These are phyloP conservation scores for Xenosphaeropsis pyriputrescens DNA, from an alignment of 2,329 filamentous ascomycete species.

Conservation along the genomic window DNA sequence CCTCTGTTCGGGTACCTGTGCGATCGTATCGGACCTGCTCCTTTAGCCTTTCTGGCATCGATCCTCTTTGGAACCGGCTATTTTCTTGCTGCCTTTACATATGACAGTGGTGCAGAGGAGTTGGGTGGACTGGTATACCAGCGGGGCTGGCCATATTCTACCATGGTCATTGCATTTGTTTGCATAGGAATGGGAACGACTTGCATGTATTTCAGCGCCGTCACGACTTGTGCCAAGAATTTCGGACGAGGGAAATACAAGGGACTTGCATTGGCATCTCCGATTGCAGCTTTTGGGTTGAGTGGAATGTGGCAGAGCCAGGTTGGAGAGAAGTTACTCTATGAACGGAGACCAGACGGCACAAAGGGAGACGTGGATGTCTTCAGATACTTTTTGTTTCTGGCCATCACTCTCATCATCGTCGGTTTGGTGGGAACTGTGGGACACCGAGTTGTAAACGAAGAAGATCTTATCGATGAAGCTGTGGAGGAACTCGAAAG, in stretches of 20 bases:
- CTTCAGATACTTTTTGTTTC: constrained; percentile 76
- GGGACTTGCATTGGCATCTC: constrained; percentile 75
- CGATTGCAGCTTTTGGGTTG: constrained; percentile 84
- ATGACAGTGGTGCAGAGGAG: constrained; percentile 38
- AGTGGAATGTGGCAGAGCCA: constrained; percentile 96
- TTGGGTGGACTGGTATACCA: constrained; percentile 22
- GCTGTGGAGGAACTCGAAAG: constrained; percentile 83
- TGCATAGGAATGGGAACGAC: constrained; percentile 72
- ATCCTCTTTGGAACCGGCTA: constrained; percentile 71
- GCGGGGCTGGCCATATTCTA: constrained; percentile 52
- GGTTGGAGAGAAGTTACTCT: constrained; percentile 64
- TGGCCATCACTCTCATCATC: constrained; percentile 53
- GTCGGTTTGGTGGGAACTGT: constrained; percentile 64
- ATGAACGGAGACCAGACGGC: constrained; percentile 51
- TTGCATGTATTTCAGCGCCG: constrained; percentile 75
- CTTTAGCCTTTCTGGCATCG: constrained; percentile 59
- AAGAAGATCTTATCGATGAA: constrained; percentile 77
- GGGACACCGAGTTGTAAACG: constrained; percentile 64
- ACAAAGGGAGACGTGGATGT: constrained; percentile 53
- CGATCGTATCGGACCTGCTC: constrained; percentile 71
- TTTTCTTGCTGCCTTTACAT: constrained; percentile 66
- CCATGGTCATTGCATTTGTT: constrained; percentile 79
- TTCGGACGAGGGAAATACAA: constrained; percentile 82
- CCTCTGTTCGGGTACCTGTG: constrained; percentile 81
- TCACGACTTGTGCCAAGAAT: constrained; percentile 97